Base-by-base conservation (phyloP, 306 rosid species). In the Inga leiocalycina region DNA sequence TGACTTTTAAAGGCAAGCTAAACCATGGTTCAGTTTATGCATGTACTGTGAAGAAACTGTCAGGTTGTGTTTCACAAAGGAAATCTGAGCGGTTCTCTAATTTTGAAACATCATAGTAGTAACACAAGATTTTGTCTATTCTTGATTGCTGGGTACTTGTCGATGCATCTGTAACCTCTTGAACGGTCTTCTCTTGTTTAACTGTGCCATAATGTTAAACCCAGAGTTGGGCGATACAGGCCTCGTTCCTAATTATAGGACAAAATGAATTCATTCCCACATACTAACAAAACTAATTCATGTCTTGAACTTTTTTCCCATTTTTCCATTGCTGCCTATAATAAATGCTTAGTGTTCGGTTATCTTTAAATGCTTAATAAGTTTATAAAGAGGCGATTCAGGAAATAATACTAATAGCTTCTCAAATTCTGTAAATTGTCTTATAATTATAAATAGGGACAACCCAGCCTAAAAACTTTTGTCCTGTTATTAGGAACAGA, bases 101-200 rank as follows among this genome's bases (percentile, higher is more conserved):
- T 57, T n/a, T 39, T 39, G 49, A 62, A 83, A 64, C 32, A 67
- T 62, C 54, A 34, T 30, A 59, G 17, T 39, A 77, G 77, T 71
- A 77, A 70, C 67, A 16, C 35, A 69, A 74, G 74, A 83, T 80
- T 75, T 70, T 64, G 73, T 62, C 80, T 82, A 77, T 72, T 76
- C 80, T 71, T 71, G 74, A 81, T 85, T 39, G 52, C 39, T 49
- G 57, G 48, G 10, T 66, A 66, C 45, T 34, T 32, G 22, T 65
- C 7, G 66, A 41, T 66, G 75, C 68, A 62, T 79, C 78, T 77
- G 43, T 62, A 71, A 61, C 74, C 22, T 41, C 62, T 76, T 37
- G 79, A 72, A 78, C 43, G 52, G 57, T 64, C 61, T 51, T 62
- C 61, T 13, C 71, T 16, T 27, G 57, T 71, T 64, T 61, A 41